Percentiles rank a stretch among this genome's conserved stretches.
These are phyloP conservation scores for Neopestalotiopsis clavispora DNA, from an alignment of 2,329 filamentous ascomycete species.

Conservation along the genomic window DNA sequence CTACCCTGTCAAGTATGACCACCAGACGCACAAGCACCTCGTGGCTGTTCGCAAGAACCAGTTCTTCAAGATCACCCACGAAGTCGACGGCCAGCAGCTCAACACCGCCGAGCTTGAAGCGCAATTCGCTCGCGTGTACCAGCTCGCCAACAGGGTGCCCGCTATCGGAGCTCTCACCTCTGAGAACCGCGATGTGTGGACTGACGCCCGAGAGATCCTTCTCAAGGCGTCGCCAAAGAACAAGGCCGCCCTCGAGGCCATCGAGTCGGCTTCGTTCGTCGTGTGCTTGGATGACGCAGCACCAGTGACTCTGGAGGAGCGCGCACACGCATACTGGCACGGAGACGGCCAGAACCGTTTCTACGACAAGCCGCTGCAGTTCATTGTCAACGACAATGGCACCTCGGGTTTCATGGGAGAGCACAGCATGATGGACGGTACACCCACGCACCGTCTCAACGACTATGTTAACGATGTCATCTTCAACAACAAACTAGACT, in stretches of 20 bases:
- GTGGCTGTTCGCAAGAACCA: constrained; percentile 93
- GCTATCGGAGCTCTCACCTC: constrained; percentile 85
- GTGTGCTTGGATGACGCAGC: constrained; percentile 92
- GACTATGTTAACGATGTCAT: constrained; percentile 93
- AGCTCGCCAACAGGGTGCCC: constrained; percentile 72
- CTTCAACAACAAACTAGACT: constrained; percentile 92
- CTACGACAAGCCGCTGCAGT: constrained; percentile 98
- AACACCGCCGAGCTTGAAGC: constrained; percentile 88
- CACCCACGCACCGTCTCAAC: constrained; percentile 94
- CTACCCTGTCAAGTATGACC: constrained; percentile 79
- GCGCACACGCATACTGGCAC: constrained; percentile 96
- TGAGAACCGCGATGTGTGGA: constrained; percentile 93
- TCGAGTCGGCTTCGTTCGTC: constrained; percentile 89
- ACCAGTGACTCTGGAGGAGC: constrained; percentile 93
- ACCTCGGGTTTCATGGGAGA: constrained; percentile 98
- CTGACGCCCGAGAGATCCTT: constrained; percentile 79
- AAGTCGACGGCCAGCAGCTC: constrained; percentile 82
- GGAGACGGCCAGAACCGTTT: constrained; percentile 94
- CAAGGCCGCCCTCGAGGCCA: constrained; percentile 74
- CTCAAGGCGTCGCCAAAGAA: constrained; percentile 80
- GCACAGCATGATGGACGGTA: constrained; percentile 99
- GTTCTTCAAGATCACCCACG: constrained; percentile 90
- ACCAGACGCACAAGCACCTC: constrained; percentile 82
- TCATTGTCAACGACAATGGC: constrained; percentile 97
- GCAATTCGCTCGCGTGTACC: constrained; percentile 85